Conservation (phyloP, 2,329 filamentous ascomycete genomes). For the Fusarium tanahbumbuense region DNA sequence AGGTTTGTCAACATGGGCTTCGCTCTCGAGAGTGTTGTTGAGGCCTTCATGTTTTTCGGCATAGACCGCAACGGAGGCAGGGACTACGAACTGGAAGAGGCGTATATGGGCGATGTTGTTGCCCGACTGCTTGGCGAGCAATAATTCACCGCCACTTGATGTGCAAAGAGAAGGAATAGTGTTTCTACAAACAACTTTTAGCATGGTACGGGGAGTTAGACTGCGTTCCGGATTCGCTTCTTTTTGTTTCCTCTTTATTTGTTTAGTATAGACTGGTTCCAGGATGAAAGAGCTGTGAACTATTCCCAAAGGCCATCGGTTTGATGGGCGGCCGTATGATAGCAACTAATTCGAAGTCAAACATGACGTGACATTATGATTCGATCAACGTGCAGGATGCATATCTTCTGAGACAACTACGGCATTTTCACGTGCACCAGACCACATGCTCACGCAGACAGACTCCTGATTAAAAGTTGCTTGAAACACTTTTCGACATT, state of each 20-base stretch:
- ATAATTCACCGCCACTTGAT: constrained; percentile 47
- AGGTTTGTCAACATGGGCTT: constrained; percentile 94
- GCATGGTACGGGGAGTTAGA: constrained; percentile 45
- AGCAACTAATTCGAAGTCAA: background rate
- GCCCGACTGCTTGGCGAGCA: constrained; percentile 85
- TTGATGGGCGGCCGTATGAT: background rate
- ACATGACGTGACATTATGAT: background rate
- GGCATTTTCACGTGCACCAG: constrained; percentile 3
- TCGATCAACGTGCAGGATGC: background rate
- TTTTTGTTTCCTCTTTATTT: constrained; percentile 1
- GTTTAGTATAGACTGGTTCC: constrained; percentile 26
- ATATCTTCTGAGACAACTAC: background rate
- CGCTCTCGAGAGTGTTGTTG: constrained; percentile 84
- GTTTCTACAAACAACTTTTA: constrained; percentile 19
- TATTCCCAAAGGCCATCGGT: background rate
- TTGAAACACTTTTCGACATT: constrained; percentile 40
- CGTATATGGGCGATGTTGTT: constrained; percentile 90
- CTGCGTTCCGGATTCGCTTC: constrained; percentile 9
- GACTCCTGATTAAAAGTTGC: constrained; percentile 4
- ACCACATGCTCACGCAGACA: background rate
- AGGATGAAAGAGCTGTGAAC: constrained; percentile 1
- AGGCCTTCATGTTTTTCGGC: constrained; percentile 82
- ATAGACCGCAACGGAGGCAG: constrained; percentile 82
- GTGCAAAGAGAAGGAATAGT: constrained; percentile 11
- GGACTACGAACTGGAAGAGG: constrained; percentile 89